Base-by-base conservation (phyloP, 129 eudicot species). In the Dittrichia graveolens region DNA sequence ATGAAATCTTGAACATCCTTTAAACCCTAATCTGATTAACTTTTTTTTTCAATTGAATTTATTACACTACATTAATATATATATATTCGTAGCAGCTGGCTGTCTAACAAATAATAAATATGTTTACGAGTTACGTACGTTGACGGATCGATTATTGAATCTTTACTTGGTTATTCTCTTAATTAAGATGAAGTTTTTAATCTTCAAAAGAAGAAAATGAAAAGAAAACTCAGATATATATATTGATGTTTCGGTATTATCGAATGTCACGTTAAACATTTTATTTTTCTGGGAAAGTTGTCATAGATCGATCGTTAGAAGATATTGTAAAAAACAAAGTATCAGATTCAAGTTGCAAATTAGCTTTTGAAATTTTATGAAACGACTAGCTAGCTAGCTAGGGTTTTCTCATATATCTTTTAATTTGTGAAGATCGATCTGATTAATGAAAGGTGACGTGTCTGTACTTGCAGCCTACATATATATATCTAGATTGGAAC, bases 381-480 rank as follows among this genome's bases (percentile, higher is more conserved):
- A 24, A 24, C 31, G 31, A 24, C 31, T 24, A n/a, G n/a, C n/a
- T n/a, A n/a, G n/a, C n/a, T n/a, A n/a, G n/a, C n/a, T n/a, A 24
- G 31, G 31, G 3, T 64, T 64, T 16, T 45, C 39, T 44, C 43
- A 19, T 31, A 24, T 24, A 24, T 24, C 31, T 65, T 59, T 10
- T 5, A 24, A 34, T 19, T 40, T 46, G 45, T 10, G 18, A 46
- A 18, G 15, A 44, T 41, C 52, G 7, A 63, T 63, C 7, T 42
- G 41, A n/a, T 31, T 74, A 65, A 62, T 40, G 37, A 62, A 63
- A 71, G 52, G n/a, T 48, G 12, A 35, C 41, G 10, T 16, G 13
- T 70, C 12, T 42, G 5, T 78, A 52, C 11, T 70, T 71, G 72
- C 73, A 71, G 82, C 47, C 73, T 38, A 45, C 46, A n/a, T n/a